Conservation (phyloP, 2,329 filamentous ascomycete species). For the Daldinia eschscholtzii region DNA sequence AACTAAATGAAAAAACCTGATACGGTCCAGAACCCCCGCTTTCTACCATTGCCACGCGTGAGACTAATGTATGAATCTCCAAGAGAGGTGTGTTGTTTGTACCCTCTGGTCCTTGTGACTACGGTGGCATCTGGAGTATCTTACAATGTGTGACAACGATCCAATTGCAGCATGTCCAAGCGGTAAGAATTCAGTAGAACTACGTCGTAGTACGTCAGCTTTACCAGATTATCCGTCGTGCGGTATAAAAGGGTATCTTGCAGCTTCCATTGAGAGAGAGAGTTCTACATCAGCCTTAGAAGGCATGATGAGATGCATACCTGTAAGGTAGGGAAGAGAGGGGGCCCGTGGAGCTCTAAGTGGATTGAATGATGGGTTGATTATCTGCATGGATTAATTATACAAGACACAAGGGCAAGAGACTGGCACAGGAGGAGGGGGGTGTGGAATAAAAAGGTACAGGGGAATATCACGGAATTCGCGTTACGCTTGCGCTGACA, state of each 20-base stretch:
- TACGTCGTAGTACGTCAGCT: slow-evolving; percentile 43
- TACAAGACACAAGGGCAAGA: neutral
- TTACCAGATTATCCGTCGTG: slow-evolving; percentile 33
- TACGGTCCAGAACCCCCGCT: slow-evolving; percentile 43
- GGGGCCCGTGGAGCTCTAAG: slow-evolving; percentile 20
- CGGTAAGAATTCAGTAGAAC: slow-evolving; percentile 34
- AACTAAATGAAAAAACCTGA: slow-evolving; percentile 41
- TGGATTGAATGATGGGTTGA: slow-evolving; percentile 36
- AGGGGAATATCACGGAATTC: slow-evolving; percentile 32
- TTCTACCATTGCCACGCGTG: slow-evolving; percentile 41
- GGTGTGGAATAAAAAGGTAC: slow-evolving; percentile 13
- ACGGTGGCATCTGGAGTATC: slow-evolving; percentile 35
- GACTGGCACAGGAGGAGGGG: neutral
- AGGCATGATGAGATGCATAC: slow-evolving; percentile 41
- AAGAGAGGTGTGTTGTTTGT: slow-evolving; percentile 30
- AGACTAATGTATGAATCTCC: slow-evolving; percentile 37
- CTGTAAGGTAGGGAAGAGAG: slow-evolving; percentile 19
- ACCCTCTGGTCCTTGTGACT: slow-evolving; percentile 38
- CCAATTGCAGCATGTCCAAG: slow-evolving; percentile 46
- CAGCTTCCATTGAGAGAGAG: slow-evolving; percentile 33
- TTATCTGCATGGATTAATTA: slow-evolving; percentile 35
- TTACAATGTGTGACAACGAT: slow-evolving; percentile 38
- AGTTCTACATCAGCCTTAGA: slow-evolving; percentile 43
- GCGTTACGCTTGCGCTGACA: slow-evolving; percentile 31
- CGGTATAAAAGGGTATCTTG: slow-evolving; percentile 32